Conservation (phyloP, 805 yeast species). For the Candida insectalens region DNA sequence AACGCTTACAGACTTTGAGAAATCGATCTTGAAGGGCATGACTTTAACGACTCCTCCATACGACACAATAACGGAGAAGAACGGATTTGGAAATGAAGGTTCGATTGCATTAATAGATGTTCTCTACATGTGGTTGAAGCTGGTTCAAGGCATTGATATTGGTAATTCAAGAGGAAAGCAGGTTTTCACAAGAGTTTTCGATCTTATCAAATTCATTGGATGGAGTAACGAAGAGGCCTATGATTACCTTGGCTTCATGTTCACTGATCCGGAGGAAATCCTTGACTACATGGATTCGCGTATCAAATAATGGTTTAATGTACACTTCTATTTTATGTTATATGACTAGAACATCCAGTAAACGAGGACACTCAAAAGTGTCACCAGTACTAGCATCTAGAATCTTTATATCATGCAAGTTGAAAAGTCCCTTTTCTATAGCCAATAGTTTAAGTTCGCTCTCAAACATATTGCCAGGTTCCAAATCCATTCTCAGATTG, state of each 20-base stretch:
- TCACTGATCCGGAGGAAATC: constrained; percentile 18
- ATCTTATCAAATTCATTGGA: constrained; percentile 14
- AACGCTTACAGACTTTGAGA: constrained; percentile 8
- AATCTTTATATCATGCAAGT: constrained; percentile 54
- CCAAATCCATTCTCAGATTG: constrained; percentile 52
- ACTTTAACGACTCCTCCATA: constrained; percentile 7
- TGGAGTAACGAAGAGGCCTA: constrained; percentile 15
- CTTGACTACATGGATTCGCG: constrained; percentile 9
- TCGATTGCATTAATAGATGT: constrained; percentile 11
- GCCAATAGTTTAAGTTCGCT: constrained; percentile 54
- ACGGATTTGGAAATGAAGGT: constrained; percentile 2
- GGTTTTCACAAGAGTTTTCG: constrained; percentile 12
- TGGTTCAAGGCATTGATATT: constrained; percentile 10
- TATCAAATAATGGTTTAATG: constrained; percentile 1
- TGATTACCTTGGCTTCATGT: constrained; percentile 20
- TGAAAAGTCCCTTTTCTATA: constrained; percentile 52
- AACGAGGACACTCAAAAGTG: constrained; percentile 57
- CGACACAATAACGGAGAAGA: not conserved
- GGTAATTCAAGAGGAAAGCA: constrained; percentile 9
- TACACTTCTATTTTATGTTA: constrained; percentile 4
- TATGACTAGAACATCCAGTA: constrained; percentile 58
- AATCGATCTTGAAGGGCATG: constrained; percentile 9
- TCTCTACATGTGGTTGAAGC: constrained; percentile 19
- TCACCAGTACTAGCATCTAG: constrained; percentile 59
- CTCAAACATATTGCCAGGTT: constrained; percentile 54